Conservation (phyloP, 768 basidiomycete genomes). For the Lactifluus pinguis region DNA sequence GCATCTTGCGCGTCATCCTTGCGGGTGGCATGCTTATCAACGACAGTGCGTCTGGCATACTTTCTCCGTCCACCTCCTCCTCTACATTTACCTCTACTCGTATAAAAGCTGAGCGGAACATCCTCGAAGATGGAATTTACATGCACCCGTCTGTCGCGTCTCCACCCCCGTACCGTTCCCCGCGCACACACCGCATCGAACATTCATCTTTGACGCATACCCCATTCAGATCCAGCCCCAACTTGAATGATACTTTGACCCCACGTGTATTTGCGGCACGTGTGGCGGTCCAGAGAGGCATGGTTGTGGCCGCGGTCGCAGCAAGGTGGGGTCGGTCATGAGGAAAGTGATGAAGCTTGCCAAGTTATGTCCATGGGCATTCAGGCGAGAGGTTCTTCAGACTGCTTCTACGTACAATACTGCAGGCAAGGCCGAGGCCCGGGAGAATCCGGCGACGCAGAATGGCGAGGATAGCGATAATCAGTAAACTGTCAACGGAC, state of each 20-base stretch:
- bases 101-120: background rate
- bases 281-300: slow-evolving; percentile 27
- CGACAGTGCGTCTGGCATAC: slow-evolving; percentile 48
- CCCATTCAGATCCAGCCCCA: slow-evolving; percentile 51
- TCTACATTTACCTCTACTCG: background rate
- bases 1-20: slow-evolving; percentile 74
- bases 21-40: slow-evolving; percentile 60
- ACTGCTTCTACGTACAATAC: too few species aligned
- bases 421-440: too few species aligned
- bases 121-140: slow-evolving; percentile 52
- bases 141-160: slow-evolving; percentile 54
- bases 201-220: slow-evolving; percentile 25
- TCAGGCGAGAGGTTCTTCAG: too few species aligned
- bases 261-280: slow-evolving; percentile 22
- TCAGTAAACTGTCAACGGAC: too few species aligned
- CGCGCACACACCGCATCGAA: slow-evolving; percentile 50
- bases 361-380: too few species aligned
- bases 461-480: too few species aligned
- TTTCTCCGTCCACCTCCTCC: too few species aligned
- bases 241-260: slow-evolving; percentile 74
- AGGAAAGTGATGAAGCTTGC: too few species aligned
- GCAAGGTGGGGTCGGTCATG: too few species aligned
- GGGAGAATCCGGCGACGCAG: too few species aligned
- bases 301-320: slow-evolving; percentile 35
- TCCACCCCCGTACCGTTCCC: slow-evolving; percentile 49